Conservation (phyloP, 129 eudicot species). For the Sambucus nigra region DNA sequence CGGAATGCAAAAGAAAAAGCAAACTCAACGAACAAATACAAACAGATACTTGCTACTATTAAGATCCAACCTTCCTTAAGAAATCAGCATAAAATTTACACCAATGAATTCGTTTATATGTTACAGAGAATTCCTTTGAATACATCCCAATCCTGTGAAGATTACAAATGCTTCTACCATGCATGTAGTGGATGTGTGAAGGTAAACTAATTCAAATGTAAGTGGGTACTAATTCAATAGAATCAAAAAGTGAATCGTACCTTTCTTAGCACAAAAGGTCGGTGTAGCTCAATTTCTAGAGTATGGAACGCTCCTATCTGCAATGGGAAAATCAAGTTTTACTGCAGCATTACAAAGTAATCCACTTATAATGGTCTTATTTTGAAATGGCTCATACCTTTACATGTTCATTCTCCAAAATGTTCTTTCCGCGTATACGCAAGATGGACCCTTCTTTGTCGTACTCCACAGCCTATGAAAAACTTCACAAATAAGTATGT, state of each 20-base stretch:
- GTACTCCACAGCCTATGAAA: slow-evolving; percentile 63
- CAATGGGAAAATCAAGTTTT: slow-evolving; percentile 4
- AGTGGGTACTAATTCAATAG: background rate
- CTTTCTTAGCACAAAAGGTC: slow-evolving; percentile 92
- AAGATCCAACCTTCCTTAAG: background rate
- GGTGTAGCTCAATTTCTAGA: slow-evolving; percentile 76
- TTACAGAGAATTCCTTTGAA: background rate
- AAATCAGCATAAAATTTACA: background rate
- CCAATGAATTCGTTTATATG: too few relatives aligned
- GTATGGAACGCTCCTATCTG: slow-evolving; percentile 98
- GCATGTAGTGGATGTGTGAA: slow-evolving; percentile 2
- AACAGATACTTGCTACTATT: too few relatives aligned
- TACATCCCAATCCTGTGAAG: background rate
- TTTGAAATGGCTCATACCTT: slow-evolving; percentile 36
- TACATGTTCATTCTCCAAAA: slow-evolving; percentile 84
- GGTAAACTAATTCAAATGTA: background rate
- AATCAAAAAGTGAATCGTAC: slow-evolving; percentile 24
- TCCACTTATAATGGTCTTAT: background rate
- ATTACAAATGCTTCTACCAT: background rate
- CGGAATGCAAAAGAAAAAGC: too few relatives aligned
- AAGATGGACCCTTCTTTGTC: slow-evolving; percentile 88
- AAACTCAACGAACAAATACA: too few relatives aligned
- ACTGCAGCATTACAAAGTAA: slow-evolving; percentile 3
- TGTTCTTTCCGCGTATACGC: slow-evolving; percentile 87
- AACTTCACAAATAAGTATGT: slow-evolving; percentile 1